A percentile compares a stretch with the other conserved stretches of the same genome.
phyloP scores from a whole-genome alignment of 163 green algal genomes.

The Volvox carteri region DNA sequence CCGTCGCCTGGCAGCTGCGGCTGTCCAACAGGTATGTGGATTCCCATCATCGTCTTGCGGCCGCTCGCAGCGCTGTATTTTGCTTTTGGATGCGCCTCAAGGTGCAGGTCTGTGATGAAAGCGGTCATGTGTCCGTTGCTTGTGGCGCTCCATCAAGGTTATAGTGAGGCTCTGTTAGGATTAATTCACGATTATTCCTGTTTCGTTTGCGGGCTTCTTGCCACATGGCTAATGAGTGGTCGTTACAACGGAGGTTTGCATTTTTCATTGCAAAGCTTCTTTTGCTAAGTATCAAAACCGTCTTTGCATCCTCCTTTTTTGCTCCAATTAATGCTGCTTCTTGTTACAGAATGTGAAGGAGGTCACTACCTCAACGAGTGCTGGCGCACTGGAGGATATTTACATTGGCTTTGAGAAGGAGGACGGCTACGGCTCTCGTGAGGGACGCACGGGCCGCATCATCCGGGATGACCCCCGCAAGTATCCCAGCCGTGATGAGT shows the following conservation, averaged over 20 bases:
- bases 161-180: too few relatives aligned
- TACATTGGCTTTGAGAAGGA: conserved; percentile 61
- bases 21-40: conserved; percentile 24
- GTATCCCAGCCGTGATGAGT: conserved; percentile 78
- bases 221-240: not conserved
- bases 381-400: conserved; percentile 10
- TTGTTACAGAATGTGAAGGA: not conserved
- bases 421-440: conserved; percentile 52
- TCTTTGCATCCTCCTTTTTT: not conserved
- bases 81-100: not conserved
- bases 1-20: not conserved
- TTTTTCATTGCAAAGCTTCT: not conserved
- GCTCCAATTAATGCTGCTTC: not conserved
- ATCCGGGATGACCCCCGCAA: conserved; percentile 85
- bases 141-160: not conserved
- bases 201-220: not conserved
- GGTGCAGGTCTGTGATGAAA: not conserved
- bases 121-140: not conserved
- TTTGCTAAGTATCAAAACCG: not conserved
- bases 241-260: not conserved
- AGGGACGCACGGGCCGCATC: conserved; percentile 73
- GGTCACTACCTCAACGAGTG: not conserved
- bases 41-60: not conserved
- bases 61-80: not conserved
- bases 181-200: too few relatives aligned